Evolutionary conservation across 2,329 filamentous ascomycete species (phyloP).

Genomic region (Acrodontium crateriforme): DNA sequence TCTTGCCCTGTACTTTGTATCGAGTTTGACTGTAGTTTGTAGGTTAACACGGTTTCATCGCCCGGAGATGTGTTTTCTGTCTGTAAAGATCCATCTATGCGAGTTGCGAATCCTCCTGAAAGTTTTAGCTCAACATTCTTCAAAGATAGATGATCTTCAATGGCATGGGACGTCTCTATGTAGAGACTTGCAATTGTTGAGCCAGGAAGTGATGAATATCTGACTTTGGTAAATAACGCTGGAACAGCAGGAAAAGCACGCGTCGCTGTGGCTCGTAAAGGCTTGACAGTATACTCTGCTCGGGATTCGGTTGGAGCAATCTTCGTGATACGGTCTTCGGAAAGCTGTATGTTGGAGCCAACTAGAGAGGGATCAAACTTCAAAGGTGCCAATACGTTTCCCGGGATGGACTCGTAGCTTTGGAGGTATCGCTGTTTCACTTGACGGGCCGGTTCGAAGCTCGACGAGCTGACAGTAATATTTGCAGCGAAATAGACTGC

Average conservation of each 20-base stretch:
- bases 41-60: no score
- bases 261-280: constrained; percentile 50
- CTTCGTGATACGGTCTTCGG: constrained; percentile 59
- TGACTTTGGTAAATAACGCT: constrained; percentile 56
- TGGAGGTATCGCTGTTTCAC: constrained; percentile 50
- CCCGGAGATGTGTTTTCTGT: no score
- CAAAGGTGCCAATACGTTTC: constrained; percentile 68
- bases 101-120: no score
- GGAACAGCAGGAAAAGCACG: constrained; percentile 52
- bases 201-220: constrained; percentile 49
- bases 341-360: constrained; percentile 48
- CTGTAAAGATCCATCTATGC: no score
- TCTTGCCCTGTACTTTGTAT: no score
- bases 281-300: constrained; percentile 45
- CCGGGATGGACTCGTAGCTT: constrained; percentile 52
- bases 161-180: constrained; percentile 15
- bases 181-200: constrained; percentile 16
- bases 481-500: constrained; percentile 46
- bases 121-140: constrained; percentile 45
- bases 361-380: constrained; percentile 40
- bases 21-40: no score
- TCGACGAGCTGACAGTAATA: constrained; percentile 6
- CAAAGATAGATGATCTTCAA: constrained; percentile 36
- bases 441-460: constrained; percentile 39
- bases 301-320: constrained; percentile 56